Conservation (phyloP, 345 rosid genomes). For the Xanthoceras sorbifolium region DNA sequence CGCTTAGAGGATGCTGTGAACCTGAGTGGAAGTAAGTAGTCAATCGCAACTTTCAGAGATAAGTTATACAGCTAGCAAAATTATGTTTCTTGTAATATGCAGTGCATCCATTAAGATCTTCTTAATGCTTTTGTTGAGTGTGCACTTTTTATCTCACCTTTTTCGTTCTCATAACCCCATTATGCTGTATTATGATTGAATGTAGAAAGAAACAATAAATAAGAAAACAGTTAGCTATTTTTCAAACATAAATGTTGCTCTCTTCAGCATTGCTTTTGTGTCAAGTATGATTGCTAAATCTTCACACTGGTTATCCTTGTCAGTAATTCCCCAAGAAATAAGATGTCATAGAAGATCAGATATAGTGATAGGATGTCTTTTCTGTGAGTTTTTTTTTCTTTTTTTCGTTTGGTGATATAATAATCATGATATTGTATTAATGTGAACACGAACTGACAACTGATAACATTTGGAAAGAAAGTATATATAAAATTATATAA, state of each 20-base stretch:
- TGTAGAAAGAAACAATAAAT: background rate
- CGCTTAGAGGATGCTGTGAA: slow-evolving; percentile 33
- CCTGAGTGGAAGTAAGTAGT: slow-evolving; percentile 39
- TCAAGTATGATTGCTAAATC: too few species aligned
- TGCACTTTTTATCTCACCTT: background rate
- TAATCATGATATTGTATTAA: too few species aligned
- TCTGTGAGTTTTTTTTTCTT: too few species aligned
- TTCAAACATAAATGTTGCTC: background rate
- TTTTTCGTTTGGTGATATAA: too few species aligned
- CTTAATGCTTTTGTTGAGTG: background rate
- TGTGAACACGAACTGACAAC: too few species aligned
- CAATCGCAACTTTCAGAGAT: background rate
- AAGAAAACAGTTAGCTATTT: background rate
- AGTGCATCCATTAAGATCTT: background rate
- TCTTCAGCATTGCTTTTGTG: background rate
- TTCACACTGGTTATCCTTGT: background rate
- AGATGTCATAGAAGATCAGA: too few species aligned
- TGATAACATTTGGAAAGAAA: too few species aligned
- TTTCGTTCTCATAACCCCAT: background rate
- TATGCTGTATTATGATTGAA: background rate
- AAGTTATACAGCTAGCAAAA: background rate
- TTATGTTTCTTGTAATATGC: background rate
- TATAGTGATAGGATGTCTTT: too few species aligned
- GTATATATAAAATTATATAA: too few species aligned
- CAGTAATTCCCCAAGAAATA: too few species aligned